Evolutionary conservation across 1,139 yeast species (phyloP).

Genomic region (Candida tetrigidarum): DNA sequence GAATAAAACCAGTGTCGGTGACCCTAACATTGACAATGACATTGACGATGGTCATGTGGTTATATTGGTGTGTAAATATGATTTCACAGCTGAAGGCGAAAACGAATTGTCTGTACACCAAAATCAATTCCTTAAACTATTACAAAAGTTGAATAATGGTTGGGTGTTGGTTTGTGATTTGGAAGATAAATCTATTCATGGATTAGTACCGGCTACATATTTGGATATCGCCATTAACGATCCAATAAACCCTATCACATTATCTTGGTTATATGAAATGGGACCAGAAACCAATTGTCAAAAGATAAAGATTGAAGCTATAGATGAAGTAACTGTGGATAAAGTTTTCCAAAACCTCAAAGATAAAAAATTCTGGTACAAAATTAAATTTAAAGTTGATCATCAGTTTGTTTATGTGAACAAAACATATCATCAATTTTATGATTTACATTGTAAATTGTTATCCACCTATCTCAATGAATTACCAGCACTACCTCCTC

Average conservation of each 20-base stretch:
- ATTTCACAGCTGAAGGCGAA: constrained; percentile 31
- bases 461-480: constrained; percentile 14
- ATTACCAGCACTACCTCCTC: constrained; percentile 45
- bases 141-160: constrained; percentile 40
- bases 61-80: constrained; percentile 36
- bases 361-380: constrained; percentile 33
- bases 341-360: not conserved
- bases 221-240: constrained; percentile 45
- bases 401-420: constrained; percentile 28
- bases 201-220: constrained; percentile 40
- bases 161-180: constrained; percentile 40
- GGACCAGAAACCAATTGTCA: not conserved
- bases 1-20: too few species aligned
- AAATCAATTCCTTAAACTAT: constrained; percentile 35
- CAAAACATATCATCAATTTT: constrained; percentile 40
- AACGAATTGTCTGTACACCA: constrained; percentile 32
- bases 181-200: constrained; percentile 30
- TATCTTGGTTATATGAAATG: constrained; percentile 31
- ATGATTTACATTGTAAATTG: constrained; percentile 31
- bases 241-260: constrained; percentile 31
- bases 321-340: not conserved
- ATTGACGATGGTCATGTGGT: constrained; percentile 13
- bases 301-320: not conserved
- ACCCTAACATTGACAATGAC: not conserved
- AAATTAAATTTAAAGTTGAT: constrained; percentile 29